These are phyloP conservation scores for Populus deltoides DNA, from an alignment of 345 rosid species.

Conservation along the genomic window DNA sequence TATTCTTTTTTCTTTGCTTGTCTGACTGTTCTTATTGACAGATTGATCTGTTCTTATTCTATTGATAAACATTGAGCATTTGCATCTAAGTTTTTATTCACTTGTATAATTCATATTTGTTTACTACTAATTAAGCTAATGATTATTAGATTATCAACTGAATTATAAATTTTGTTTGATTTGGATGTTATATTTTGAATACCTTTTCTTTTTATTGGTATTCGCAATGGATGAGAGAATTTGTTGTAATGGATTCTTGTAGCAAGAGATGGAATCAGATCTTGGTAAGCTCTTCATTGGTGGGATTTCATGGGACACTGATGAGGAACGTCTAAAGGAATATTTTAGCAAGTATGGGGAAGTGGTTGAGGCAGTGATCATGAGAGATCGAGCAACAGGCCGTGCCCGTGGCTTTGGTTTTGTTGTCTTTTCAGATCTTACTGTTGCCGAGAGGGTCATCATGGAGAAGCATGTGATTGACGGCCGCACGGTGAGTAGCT, in stretches of 20 bases:
- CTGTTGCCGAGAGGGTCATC: constrained; percentile 87
- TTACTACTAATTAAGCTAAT: constrained; percentile 13
- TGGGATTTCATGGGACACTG: constrained; percentile 99
- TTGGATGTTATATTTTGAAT: constrained; percentile 12
- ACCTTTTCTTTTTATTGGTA: constrained; percentile 10
- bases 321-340: constrained; percentile 82
- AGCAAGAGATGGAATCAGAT: constrained; percentile 91
- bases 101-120: constrained; percentile 9
- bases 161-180: constrained; percentile 18
- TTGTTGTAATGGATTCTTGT: constrained; percentile 32
- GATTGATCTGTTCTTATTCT: constrained; percentile 26
- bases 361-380: constrained; percentile 91
- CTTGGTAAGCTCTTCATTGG: constrained; percentile 98
- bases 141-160: constrained; percentile 16
- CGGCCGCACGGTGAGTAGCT: constrained; percentile 79
- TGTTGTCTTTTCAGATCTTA: constrained; percentile 83
- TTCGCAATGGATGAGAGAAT: constrained; percentile 32
- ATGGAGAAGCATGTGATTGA: constrained; percentile 89
- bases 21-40: constrained; percentile 27
- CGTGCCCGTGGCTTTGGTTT: constrained; percentile 98
- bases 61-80: neutral
- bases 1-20: constrained; percentile 22
- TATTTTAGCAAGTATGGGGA: constrained; percentile 84
- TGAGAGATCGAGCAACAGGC: constrained; percentile 93
- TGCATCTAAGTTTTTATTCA: neutral